Conservation (phyloP, 192 early-diverging fungal species). For the Entophlyctis luteolus region DNA sequence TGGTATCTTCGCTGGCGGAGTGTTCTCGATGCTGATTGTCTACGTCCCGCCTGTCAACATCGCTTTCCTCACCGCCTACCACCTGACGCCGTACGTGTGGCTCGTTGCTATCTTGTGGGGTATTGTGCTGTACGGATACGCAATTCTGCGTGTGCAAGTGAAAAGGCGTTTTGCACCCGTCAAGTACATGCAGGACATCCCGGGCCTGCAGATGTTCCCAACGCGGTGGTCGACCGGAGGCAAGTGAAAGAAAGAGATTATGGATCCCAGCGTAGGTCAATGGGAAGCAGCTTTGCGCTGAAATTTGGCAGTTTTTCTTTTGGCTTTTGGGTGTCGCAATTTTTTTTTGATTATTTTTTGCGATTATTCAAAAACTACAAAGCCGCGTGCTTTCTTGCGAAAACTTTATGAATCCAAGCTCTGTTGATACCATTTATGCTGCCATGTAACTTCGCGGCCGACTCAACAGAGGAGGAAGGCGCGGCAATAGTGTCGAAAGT, state of each 20-base stretch:
- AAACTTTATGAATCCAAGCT: no score
- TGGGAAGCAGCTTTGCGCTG: no score
- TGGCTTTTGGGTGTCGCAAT: no score
- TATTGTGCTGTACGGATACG: neutral
- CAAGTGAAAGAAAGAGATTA: neutral
- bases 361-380: no score
- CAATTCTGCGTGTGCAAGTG: neutral
- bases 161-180: neutral
- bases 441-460: no score
- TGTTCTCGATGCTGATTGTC: conserved; percentile 45
- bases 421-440: no score
- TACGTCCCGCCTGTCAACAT: conserved; percentile 50
- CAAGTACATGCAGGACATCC: conserved; percentile 64
- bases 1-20: conserved; percentile 57
- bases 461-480: no score
- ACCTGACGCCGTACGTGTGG: conserved; percentile 69
- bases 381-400: no score
- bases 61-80: conserved; percentile 53
- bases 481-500: no score
- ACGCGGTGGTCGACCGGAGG: conserved; percentile 48
- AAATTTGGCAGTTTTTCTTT: no score
- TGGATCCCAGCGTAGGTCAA: no score
- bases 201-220: conserved; percentile 71
- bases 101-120: conserved; percentile 68
- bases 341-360: no score